Percentiles rank a stretch among this genome's conserved stretches.
Conservation (phyloP, 176 grass and related monocot genomes). For the Oryza brachyantha region DNA sequence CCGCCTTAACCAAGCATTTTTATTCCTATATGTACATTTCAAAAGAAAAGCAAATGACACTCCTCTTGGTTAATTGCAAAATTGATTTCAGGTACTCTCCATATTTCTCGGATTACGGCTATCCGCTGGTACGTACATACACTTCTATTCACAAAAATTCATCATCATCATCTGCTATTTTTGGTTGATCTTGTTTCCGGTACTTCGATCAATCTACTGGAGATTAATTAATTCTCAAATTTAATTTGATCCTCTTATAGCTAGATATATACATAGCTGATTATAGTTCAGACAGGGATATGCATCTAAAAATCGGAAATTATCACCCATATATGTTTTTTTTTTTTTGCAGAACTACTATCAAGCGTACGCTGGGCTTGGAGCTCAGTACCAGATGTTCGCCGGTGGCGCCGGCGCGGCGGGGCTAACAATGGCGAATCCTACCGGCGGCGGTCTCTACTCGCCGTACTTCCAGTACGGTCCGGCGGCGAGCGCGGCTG, state of each 20-base stretch:
- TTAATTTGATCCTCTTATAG: no score
- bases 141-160: background rate
- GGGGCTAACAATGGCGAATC: slow-evolving; percentile 26
- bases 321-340: background rate
- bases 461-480: slow-evolving; percentile 32
- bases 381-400: slow-evolving; percentile 27
- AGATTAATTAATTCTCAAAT: no score
- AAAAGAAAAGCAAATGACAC: background rate
- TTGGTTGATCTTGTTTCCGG: background rate
- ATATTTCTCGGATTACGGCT: slow-evolving; percentile 41
- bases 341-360: slow-evolving; percentile 27
- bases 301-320: no score
- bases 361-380: slow-evolving; percentile 17
- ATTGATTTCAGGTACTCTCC: slow-evolving; percentile 45
- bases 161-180: background rate
- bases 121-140: slow-evolving; percentile 25
- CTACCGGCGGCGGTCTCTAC: slow-evolving; percentile 6
- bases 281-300: background rate
- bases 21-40: background rate
- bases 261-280: no score
- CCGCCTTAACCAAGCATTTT: background rate
- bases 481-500: background rate
- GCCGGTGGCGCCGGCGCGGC: background rate
- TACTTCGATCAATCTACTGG: no score
- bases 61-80: background rate